Evolutionary conservation across 1,139 yeast genomes (phyloP), one percentile per base, ranked within the genome.

Genomic region (Saccharomyces hybrid): DNA sequence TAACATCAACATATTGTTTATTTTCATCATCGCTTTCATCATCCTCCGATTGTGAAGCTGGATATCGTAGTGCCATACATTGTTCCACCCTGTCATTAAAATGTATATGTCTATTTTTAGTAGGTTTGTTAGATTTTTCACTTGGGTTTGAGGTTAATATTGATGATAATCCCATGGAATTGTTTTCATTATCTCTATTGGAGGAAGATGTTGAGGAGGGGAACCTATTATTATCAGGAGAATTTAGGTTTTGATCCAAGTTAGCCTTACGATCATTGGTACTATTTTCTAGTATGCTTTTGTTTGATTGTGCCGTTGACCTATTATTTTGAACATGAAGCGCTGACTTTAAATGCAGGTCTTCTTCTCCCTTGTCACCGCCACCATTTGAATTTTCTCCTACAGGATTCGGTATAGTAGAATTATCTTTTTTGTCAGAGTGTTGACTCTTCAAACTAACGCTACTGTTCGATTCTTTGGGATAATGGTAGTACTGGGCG

Each of bases 21-120:
- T 62, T 59, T 6, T 60, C 66, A 38, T 41, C 53, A 34, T 54
- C 56, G 57, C 59, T 51, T 51, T 63, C 58, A 53, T 59, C 51
- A 49, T 61, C 60, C 50, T 62, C 63, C 14, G 57, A 61, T 44
- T 61, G 68, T 26, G 69, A 65, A 31, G 65, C 58, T 8, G 72
- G 67, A 14, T 70, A 66, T 58, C 83, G 82, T 20, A 88, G 68
- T 0, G 95, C 89, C 57, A 87, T 82, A 70, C 98, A 91, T 71
- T 93, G 98, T 68, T 88, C 91, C 28, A 93, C 99, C 56, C 90
- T 82, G 66, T 89, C 95, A 67, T 86, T 91, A 72, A 93, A 93
- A 72, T 90, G 98, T 56, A 91, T 90, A 61, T 80, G 93, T 58
- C 93, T 65, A 50, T 59, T 62, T 32, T 52, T 48, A 23, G 55